Conservation (phyloP, 1,139 yeast species). For the Suhomyces coccinellae region DNA sequence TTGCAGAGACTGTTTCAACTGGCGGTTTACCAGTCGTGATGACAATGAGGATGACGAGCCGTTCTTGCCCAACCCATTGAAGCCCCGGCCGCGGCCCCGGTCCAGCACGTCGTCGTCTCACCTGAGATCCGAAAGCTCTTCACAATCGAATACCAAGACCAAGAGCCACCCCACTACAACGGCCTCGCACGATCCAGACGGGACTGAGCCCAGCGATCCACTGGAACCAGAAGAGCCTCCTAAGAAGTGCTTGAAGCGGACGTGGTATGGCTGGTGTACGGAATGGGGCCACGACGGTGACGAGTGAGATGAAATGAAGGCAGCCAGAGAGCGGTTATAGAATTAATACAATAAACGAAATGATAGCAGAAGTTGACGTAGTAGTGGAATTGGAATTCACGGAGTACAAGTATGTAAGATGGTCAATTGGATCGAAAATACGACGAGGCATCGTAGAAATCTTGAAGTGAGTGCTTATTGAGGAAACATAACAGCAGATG, state of each 20-base stretch:
- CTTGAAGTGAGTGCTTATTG: too few relatives aligned
- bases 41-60: slow-evolving; percentile 44
- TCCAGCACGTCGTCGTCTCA: neutral
- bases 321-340: neutral
- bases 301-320: neutral
- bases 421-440: too few relatives aligned
- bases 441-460: too few relatives aligned
- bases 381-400: too few relatives aligned
- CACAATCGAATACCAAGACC: too few relatives aligned
- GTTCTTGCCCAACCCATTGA: slow-evolving; percentile 39
- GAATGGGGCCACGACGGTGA: slow-evolving; percentile 37
- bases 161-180: too few relatives aligned
- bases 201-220: slow-evolving; percentile 3
- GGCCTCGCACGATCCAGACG: slow-evolving; percentile 5
- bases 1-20: slow-evolving; percentile 85
- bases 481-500: too few relatives aligned
- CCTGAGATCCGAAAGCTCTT: neutral
- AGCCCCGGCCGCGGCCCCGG: slow-evolving; percentile 19
- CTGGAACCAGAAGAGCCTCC: slow-evolving; percentile 20
- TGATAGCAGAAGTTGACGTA: too few relatives aligned
- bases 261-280: slow-evolving; percentile 51
- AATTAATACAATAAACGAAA: too few relatives aligned
- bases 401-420: too few relatives aligned
- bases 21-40: slow-evolving; percentile 72
- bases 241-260: slow-evolving; percentile 41